Evolutionary conservation across 2,329 filamentous ascomycete genomes (phyloP).

Genomic region (Coniella vitis): DNA sequence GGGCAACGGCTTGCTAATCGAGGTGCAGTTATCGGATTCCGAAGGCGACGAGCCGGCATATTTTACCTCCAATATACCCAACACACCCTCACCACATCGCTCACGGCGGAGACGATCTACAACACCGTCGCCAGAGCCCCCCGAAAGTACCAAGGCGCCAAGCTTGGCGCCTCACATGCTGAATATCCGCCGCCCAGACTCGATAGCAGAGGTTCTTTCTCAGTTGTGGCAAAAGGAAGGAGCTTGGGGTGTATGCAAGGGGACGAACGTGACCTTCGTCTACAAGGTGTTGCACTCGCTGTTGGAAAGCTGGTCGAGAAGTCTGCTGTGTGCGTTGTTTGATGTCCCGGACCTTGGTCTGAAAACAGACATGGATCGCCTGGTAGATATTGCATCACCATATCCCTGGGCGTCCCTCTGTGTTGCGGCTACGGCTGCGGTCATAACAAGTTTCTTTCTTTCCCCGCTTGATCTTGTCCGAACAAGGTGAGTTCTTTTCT

Average conservation of each 20-base stretch:
- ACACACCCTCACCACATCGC: constrained; percentile 44
- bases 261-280: constrained; percentile 85
- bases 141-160: constrained; percentile 29
- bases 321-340: constrained; percentile 81
- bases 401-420: constrained; percentile 76
- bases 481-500: constrained; percentile 49
- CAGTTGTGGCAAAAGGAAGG: constrained; percentile 88
- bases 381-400: constrained; percentile 66
- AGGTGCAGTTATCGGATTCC: constrained; percentile 46
- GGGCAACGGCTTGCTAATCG: background rate
- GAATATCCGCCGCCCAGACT: constrained; percentile 66
- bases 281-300: constrained; percentile 83
- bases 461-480: constrained; percentile 85
- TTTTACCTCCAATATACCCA: constrained; percentile 62
- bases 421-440: constrained; percentile 58
- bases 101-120: constrained; percentile 27
- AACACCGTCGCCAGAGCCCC: constrained; percentile 26
- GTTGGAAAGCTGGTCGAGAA: constrained; percentile 86
- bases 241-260: constrained; percentile 90
- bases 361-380: constrained; percentile 68
- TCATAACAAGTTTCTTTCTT: constrained; percentile 71
- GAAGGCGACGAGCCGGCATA: constrained; percentile 76
- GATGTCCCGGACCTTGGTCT: constrained; percentile 81
- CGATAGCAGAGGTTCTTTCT: constrained; percentile 77
- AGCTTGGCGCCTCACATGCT: constrained; percentile 52